Conservation (phyloP, 306 rosid genomes). For the Castanea mollissima region DNA sequence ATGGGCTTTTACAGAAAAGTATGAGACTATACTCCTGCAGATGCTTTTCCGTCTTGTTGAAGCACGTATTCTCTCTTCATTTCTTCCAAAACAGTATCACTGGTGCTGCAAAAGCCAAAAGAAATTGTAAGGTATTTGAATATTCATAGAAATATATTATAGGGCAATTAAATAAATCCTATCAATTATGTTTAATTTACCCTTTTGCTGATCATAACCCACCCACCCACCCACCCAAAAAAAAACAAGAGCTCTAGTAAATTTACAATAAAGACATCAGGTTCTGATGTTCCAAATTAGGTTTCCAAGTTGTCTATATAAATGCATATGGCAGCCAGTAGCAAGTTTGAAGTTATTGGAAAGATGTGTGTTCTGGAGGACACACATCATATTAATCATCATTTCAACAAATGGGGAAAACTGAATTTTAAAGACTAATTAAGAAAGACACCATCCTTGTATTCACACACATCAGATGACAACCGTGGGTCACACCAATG, state of each 20-base stretch:
- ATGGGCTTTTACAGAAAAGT: neutral
- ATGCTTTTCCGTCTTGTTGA: constrained; percentile 36
- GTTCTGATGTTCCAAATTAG: neutral
- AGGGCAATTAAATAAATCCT: neutral
- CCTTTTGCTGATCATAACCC: neutral
- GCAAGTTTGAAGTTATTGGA: neutral
- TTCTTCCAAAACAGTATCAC: constrained; percentile 71
- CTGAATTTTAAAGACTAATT: neutral
- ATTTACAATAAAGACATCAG: neutral
- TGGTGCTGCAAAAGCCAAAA: constrained; percentile 50
- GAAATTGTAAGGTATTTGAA: constrained; percentile 1
- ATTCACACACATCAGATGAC: neutral
- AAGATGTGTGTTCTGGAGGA: neutral
- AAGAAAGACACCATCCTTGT: neutral
- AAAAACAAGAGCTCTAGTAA: neutral
- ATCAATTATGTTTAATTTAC: neutral
- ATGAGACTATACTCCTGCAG: constrained; percentile 38
- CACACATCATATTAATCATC: neutral
- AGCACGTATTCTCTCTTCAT: constrained; percentile 76
- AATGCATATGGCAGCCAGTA: neutral
- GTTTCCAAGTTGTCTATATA: neutral
- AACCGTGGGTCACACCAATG: neutral
- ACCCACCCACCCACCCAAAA: too few species aligned
- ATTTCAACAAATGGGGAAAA: neutral
- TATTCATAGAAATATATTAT: constrained; percentile 5